Base-by-base conservation (phyloP, 2,329 filamentous ascomycete species). In the Fusarium anthophilum region DNA sequence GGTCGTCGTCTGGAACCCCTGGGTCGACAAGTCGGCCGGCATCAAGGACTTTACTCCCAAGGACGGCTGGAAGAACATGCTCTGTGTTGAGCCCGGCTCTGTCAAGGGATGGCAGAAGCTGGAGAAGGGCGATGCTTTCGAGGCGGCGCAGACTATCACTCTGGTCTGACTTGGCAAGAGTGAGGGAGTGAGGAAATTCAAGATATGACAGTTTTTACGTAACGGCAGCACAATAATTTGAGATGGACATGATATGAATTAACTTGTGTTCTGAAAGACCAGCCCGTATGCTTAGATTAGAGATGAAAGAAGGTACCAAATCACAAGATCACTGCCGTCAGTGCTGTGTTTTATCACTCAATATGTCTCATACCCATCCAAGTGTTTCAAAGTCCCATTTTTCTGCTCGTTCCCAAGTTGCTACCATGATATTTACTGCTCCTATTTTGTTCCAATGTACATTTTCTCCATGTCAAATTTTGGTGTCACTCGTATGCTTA, bases 1-100 rank as follows among this genome's bases (percentile, higher is more conserved):
- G 76, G 91, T 96, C 22, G 96, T 98, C 3, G 93, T 98, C 37
- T 99, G 96, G 96, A 99, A 99, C 84, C 96, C 96, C 4, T 98
- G 96, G 95, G 87, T 88, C 45, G 94, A 95, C 73, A 97, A 97
- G 86, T 91, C 94, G 3, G 90, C 91, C 77, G 88, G 88, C 10
- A 97, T 98, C 85, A 91, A 86, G 59, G 96, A 99, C 83, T 98
- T 98, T 81, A 89, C 89, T 66, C 96, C 96, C 56, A 93, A 97
- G 80, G 93, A 95, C 61, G 96, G 93, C 43, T 98, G 92, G 87
- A 94, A 94, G 87, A 90, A 94, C 67, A 98, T 98, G 94, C 86
- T 99, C 48, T 98, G 96, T 81, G 90, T 98, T 57, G 96, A 99
- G 87, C 93, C 96, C 6, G 96, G 96, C 18, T 89, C 91, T 15